Percentiles rank a stretch among this genome's conserved stretches.
phyloP scores from a whole-genome alignment of 2,329 filamentous ascomycete genomes.

The Pleurostoma richardsiae region DNA sequence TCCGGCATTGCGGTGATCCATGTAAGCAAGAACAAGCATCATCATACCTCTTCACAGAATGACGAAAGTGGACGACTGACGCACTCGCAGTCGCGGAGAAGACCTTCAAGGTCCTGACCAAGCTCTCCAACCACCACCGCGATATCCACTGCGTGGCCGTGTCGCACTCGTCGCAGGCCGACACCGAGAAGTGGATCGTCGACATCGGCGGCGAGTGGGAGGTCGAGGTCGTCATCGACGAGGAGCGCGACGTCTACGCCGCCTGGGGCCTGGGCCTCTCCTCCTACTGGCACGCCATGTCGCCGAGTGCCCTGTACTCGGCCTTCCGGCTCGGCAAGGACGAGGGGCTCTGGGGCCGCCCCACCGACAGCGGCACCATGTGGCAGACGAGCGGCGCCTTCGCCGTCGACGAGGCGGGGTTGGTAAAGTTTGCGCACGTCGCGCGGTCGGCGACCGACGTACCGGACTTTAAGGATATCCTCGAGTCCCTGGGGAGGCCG shows the following conservation, averaged over 20 bases:
- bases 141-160: conserved; percentile 54
- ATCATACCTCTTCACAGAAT: too few relatives aligned
- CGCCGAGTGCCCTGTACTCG: conserved; percentile 51
- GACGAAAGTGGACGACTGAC: background rate
- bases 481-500: background rate
- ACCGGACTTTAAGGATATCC: conserved; percentile 38
- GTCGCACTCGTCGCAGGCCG: conserved; percentile 50
- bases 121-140: conserved; percentile 39
- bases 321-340: conserved; percentile 52
- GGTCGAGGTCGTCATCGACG: conserved; percentile 55
- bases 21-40: conserved; percentile 40
- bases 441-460: conserved; percentile 46
- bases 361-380: conserved; percentile 59
- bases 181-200: conserved; percentile 54
- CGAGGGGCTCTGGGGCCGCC: conserved; percentile 62
- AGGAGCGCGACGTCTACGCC: conserved; percentile 54
- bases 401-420: conserved; percentile 48
- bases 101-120: conserved; percentile 50
- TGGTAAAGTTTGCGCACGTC: conserved; percentile 46
- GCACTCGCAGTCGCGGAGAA: conserved; percentile 58
- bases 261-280: conserved; percentile 61
- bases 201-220: conserved; percentile 52
- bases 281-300: conserved; percentile 57
- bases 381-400: conserved; percentile 68
- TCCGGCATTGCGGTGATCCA: conserved; percentile 70